Conservation (phyloP, 2,329 filamentous ascomycete species). For the Trichoderma citrinoviride region DNA sequence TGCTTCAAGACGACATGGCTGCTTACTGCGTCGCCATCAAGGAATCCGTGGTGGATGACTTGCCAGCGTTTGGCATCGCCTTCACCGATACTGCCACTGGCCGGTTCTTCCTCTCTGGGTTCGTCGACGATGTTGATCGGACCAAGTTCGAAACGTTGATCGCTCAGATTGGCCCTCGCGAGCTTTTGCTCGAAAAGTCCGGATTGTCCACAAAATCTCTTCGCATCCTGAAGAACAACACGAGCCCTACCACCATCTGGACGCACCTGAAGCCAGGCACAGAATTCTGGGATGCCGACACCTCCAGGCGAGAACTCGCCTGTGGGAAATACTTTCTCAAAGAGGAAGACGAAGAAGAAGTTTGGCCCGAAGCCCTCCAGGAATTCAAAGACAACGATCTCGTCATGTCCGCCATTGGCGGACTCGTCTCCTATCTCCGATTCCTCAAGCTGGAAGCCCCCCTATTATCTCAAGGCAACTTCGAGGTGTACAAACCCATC, state of each 20-base stretch:
- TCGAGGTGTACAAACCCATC: slow-evolving; percentile 89
- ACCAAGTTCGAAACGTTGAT: slow-evolving; percentile 98
- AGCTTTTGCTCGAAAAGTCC: slow-evolving; percentile 85
- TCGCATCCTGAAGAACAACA: slow-evolving; percentile 95
- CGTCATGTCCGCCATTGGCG: slow-evolving; percentile 87
- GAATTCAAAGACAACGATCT: slow-evolving; percentile 74
- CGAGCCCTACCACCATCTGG: slow-evolving; percentile 88
- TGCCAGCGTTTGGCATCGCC: slow-evolving; percentile 83
- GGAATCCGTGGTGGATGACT: slow-evolving; percentile 67
- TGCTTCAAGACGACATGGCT: slow-evolving; percentile 97
- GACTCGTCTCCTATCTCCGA: slow-evolving; percentile 80
- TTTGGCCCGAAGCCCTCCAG: slow-evolving; percentile 73
- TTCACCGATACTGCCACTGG: slow-evolving; percentile 96
- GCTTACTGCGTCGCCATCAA: slow-evolving; percentile 97
- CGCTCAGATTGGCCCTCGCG: slow-evolving; percentile 84
- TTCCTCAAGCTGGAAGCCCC: slow-evolving; percentile 85
- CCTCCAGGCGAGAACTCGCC: slow-evolving; percentile 76
- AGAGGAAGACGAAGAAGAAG: slow-evolving; percentile 53
- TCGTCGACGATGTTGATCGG: slow-evolving; percentile 85
- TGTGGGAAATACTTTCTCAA: slow-evolving; percentile 74
- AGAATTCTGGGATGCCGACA: slow-evolving; percentile 89
- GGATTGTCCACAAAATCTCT: slow-evolving; percentile 82
- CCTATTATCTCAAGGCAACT: slow-evolving; percentile 85
- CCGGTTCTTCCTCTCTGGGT: slow-evolving; percentile 90
- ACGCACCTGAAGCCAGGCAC: slow-evolving; percentile 82